phyloP scores from a whole-genome alignment of 345 rosid species.

The Boechera divaricarpa region DNA sequence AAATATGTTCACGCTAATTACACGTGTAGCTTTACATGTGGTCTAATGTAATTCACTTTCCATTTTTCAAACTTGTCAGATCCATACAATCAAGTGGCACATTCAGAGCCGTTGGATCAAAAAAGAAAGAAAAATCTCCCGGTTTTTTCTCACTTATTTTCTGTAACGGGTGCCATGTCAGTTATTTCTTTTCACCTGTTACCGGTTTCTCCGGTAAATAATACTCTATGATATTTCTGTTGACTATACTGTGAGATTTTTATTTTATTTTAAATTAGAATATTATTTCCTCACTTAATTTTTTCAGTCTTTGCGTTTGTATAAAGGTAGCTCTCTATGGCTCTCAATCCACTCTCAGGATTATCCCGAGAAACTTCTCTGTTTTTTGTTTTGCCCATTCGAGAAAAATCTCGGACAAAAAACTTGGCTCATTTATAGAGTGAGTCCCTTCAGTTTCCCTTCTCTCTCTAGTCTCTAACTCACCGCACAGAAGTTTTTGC shows the following conservation, averaged over 20 bases:
- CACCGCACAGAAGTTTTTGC: not conserved
- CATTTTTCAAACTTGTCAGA: constrained; percentile 19
- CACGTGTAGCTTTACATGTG: constrained; percentile 34
- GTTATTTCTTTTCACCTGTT: not conserved
- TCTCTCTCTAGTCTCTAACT: not conserved
- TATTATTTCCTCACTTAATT: not conserved
- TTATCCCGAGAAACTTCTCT: constrained; percentile 25
- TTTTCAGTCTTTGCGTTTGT: constrained; percentile 14
- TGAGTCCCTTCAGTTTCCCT: constrained; percentile 38
- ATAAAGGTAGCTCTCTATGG: constrained; percentile 40
- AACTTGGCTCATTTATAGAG: constrained; percentile 19
- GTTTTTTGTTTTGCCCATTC: not conserved
- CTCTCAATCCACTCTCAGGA: constrained; percentile 42
- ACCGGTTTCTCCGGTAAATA: constrained; percentile 36
- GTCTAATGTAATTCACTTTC: constrained; percentile 21
- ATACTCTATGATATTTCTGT: not conserved
- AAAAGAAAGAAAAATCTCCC: not conserved
- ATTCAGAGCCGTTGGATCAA: constrained; percentile 32
- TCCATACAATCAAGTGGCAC: constrained; percentile 26
- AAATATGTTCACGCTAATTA: constrained; percentile 7
- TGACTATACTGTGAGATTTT: constrained; percentile 27
- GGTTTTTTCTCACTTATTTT: constrained; percentile 21
- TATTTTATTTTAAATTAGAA: not conserved
- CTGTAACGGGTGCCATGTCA: constrained; percentile 34
- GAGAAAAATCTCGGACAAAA: not conserved